A percentile compares a stretch with the other conserved stretches of the same genome.
phyloP scores from a whole-genome alignment of 2,329 filamentous ascomycete species.

The Cladosporium sp. region DNA sequence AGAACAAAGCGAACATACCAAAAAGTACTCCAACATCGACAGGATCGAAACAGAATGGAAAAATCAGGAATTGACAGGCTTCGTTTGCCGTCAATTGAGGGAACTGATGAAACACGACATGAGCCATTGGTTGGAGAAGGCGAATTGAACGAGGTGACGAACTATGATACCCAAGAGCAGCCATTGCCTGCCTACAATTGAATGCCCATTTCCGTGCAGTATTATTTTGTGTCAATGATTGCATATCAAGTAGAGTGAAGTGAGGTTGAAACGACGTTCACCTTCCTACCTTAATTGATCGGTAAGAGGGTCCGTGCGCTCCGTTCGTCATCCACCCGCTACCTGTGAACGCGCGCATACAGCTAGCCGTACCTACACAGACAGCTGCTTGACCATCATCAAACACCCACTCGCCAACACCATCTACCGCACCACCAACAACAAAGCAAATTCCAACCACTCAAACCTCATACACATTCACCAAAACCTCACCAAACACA shows the following conservation, averaged over 20 bases:
- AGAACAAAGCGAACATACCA: neutral
- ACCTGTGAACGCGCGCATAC: conserved; percentile 10
- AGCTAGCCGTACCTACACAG: neutral
- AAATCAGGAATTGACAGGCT: neutral
- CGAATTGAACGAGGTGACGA: neutral
- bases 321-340: conserved; percentile 12
- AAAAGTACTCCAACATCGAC: neutral
- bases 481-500: neutral
- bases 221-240: neutral
- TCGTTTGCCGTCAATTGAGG: neutral
- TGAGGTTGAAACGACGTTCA: neutral
- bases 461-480: neutral
- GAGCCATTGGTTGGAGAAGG: neutral
- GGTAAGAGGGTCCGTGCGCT: neutral
- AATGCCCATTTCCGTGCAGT: neutral
- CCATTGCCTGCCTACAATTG: neutral
- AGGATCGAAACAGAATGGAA: neutral
- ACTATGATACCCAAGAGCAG: neutral
- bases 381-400: neutral
- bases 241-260: neutral
- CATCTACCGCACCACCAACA: neutral
- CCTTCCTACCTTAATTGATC: neutral
- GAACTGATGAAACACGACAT: neutral
- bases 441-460: neutral
- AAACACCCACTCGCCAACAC: conserved; percentile 7